phyloP scores from a whole-genome alignment of 225 moss, liverwort and hornwort species.

The Pleurozium schreberi region DNA sequence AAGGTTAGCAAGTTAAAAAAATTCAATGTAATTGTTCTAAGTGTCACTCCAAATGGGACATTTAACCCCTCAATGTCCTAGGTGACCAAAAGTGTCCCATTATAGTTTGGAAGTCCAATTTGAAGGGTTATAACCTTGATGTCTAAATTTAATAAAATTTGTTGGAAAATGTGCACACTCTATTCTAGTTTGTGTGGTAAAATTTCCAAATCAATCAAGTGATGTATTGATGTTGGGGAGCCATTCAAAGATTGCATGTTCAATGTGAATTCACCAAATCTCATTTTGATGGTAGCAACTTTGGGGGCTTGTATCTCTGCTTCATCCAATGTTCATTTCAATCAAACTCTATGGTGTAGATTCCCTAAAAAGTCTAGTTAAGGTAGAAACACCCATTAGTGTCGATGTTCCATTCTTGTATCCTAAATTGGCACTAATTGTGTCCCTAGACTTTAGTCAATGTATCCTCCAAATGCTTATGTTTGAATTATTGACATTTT shows the following conservation, averaged over 20 bases:
- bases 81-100: background rate
- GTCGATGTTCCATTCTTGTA: too few relatives aligned
- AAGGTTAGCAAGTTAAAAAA: background rate
- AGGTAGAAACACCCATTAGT: too few relatives aligned
- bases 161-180: fast-evolving
- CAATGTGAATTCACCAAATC: background rate
- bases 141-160: background rate
- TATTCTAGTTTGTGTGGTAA: background rate
- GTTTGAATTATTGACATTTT: too few relatives aligned
- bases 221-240: background rate
- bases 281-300: background rate
- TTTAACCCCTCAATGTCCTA: fast-evolving
- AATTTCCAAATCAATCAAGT: background rate
- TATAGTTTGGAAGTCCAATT: background rate
- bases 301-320: background rate
- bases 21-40: background rate
- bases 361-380: too few relatives aligned
- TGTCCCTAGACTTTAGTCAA: too few relatives aligned
- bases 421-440: too few relatives aligned
- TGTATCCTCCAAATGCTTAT: too few relatives aligned
- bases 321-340: background rate
- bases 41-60: background rate
- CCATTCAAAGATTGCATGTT: fast-evolving
- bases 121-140: background rate
- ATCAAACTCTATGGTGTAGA: background rate